These are phyloP conservation scores for Volvox reticuliferus DNA, from an alignment of 139 green algal species.

Conservation along the genomic window DNA sequence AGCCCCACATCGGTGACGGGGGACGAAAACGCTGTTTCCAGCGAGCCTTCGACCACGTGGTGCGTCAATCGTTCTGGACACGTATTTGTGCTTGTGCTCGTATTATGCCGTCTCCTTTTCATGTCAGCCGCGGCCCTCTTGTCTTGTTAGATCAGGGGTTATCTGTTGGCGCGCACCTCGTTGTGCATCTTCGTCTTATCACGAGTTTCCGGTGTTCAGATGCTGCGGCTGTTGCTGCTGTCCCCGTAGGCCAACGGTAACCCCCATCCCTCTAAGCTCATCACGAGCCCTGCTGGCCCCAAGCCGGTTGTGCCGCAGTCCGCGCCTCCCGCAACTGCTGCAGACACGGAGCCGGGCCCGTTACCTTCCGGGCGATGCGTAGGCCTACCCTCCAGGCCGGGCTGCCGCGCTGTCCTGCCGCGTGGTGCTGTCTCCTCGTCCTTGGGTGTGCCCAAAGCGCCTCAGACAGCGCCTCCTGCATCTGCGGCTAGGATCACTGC, in stretches of 20 bases:
- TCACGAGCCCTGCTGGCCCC: constrained; percentile 31
- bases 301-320: constrained; percentile 20
- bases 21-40: constrained; percentile 36
- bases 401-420: background rate
- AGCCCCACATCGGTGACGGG: background rate
- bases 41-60: constrained; percentile 22
- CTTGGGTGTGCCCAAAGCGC: background rate
- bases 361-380: background rate
- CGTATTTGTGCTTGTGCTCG: too few species aligned
- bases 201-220: too few species aligned
- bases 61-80: background rate
- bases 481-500: background rate
- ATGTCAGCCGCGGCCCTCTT: too few species aligned
- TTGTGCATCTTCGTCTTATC: too few species aligned
- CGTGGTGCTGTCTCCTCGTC: too few species aligned
- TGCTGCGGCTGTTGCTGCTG: background rate
- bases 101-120: too few species aligned
- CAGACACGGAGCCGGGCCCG: background rate
- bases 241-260: background rate
- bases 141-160: too few species aligned
- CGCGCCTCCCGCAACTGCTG: constrained; percentile 24
- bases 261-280: constrained; percentile 38
- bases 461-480: constrained; percentile 22
- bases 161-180: too few species aligned
- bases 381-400: background rate